Evolutionary conservation across 2,329 filamentous ascomycete species (phyloP).

Genomic region (Penicillium sp.): DNA sequence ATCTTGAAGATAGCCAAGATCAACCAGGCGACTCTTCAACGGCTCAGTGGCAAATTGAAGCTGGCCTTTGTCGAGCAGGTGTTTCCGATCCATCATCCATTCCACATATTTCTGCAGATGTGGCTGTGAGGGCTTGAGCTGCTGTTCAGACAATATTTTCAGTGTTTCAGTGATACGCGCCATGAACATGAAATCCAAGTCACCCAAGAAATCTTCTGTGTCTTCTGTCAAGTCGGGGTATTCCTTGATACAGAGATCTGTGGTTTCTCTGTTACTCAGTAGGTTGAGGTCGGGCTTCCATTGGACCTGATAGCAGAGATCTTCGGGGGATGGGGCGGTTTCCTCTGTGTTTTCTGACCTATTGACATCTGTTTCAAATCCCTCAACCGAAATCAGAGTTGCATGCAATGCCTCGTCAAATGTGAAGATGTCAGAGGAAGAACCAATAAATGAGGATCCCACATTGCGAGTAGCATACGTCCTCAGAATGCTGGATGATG

Average conservation of each 20-base stretch:
- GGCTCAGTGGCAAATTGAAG: too few species aligned
- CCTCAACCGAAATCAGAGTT: background rate
- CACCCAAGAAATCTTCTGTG: background rate
- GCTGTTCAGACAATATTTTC: background rate
- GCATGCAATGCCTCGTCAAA: background rate
- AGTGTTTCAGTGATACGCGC: background rate
- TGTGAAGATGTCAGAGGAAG: background rate
- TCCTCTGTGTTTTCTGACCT: background rate
- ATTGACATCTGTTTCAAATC: background rate
- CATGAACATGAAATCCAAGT: background rate
- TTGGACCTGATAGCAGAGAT: background rate
- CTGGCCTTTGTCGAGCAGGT: too few species aligned
- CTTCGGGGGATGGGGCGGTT: background rate
- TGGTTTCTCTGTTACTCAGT: background rate
- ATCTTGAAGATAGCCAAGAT: background rate
- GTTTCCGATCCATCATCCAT: slow-evolving; percentile 3
- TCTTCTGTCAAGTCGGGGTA: background rate
- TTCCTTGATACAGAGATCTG: background rate
- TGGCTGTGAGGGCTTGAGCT: background rate
- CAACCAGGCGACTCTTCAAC: background rate
- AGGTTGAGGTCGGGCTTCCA: slow-evolving; percentile 15
- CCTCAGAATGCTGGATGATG: background rate
- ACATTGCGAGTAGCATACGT: background rate
- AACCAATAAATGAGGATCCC: background rate
- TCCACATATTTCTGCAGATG: slow-evolving; percentile 12